Evolutionary conservation across 2,329 filamentous ascomycete species (phyloP), one percentile per base, ranked within the genome.

Genomic region (Plectosphaerella cucumerina): DNA sequence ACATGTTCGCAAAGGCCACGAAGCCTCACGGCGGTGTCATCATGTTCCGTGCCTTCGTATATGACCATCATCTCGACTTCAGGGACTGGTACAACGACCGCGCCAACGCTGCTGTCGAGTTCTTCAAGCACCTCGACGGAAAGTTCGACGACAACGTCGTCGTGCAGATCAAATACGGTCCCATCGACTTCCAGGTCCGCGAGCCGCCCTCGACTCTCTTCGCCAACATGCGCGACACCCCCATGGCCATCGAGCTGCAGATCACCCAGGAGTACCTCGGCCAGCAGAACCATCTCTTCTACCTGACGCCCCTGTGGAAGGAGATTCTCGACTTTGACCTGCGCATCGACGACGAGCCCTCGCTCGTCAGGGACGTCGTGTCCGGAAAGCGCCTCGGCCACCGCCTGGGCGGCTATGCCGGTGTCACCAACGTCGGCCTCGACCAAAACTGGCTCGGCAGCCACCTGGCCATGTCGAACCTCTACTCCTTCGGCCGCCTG

Each of bases 11-110:
- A 2, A 70, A 69, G 35, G 76, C 81, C 0, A 60, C 85, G 4
- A 62, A 81, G 53, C 79, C 77, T 0, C 68, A 86, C 52, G 49
- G 50, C 41, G 84, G 84, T 14, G 70, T 86, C 31, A 72, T 88
- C 49, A 81, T 89, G 78, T 89, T 86, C 69, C 78, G 86, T 2
- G 85, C 86, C 1, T 89, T 89, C 57, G 85, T 89, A 1, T 89
- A 89, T 62, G 76, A 89, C 59, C 69, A 77, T 48, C 60, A 60
- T 42, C 66, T 85, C 53, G 75, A 80, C 15, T 12, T 42, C 37
- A 35, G 31, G 37, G 47, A 48, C 59, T 88, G 84, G 84, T 81
- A 76, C 47, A 77, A 77, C 1, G 86, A 89, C 62, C 78, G 86
- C 2, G 86, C 86, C 2, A 88, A 87, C 50, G 86, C 84, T 0